Evolutionary conservation across 176 grass and related monocot species (phyloP), one percentile per base, ranked within the genome.

Genomic region (Luzula sylvatica): DNA sequence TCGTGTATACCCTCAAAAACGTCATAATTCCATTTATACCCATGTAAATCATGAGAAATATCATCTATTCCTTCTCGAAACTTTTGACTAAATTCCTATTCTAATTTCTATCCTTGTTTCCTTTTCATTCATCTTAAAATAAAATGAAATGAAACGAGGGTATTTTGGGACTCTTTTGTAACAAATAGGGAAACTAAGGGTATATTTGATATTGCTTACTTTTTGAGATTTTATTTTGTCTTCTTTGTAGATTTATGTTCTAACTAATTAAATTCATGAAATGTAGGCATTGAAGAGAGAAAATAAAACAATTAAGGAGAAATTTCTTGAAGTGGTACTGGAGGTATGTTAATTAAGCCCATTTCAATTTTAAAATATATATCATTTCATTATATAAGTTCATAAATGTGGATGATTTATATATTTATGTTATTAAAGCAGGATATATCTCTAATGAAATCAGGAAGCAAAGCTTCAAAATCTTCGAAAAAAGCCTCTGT

Each of bases 201-300:
- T 19, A 19, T 51, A 22, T 12, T 51, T 14, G 15, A 29, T 50
- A 20, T 30, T 19, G 8, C 42, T 50, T 46, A 12, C 40, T 14
- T 51, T 14, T 46, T 55, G 50, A 29, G 40, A 25, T 21, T 25
- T 45, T 26, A 3, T 73, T 0, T 53, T 9, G 32, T 53, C 29
- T 39, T 14, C 23, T 11, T 29, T 56, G 13, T 32, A 43, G n/a
- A 19, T 21, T 40, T 52, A 12, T 2, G 3, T 70, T 65, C 68
- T 58, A 67, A 20, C 39, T 29, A 43, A 32, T 60, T 59, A 13
- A 59, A 22, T 54, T 77, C 23, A 78, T 72, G 52, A 38, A 56
- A 28, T 71, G 35, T 50, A 98, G 92, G 44, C 72, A 53, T 57
- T 86, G 50, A 87, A 98, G 72, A 66, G 68, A 74, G 75, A 98